Base-by-base conservation (phyloP, 139 green algal species). In the Eudorina sp. region DNA sequence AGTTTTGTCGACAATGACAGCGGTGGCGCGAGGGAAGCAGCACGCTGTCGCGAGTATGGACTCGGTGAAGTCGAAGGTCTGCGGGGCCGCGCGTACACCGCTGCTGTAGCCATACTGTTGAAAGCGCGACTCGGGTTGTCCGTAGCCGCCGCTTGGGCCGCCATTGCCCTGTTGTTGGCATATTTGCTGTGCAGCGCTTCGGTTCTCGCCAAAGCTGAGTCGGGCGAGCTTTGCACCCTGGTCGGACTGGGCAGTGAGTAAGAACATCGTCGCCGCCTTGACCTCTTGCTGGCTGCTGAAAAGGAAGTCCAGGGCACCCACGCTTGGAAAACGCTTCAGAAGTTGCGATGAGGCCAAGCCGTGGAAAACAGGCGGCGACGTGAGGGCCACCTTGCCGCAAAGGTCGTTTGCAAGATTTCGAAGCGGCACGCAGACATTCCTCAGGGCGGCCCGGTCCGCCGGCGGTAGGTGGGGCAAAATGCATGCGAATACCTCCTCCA, bases 41-140 rank as follows among this genome's bases (percentile, higher is more conserved):
- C 46, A 72, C 0, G 62, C 68, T 3, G 69, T 11, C 0, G 83
- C 66, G 27, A 88, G 51, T 18, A 88, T 13, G 1, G 51, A 11
- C 38, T 88, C 83, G 25, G 68, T 88, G 51, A 81, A 58, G 83
- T 88, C 83, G 36, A 88, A 62, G 27, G 83, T 73, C 9, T 55
- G 48, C 0, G 48, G 68, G 18, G 4, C 27, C 4, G 48, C 6
- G 36, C 68, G 36, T 0, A 29, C 29, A 25, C 68, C 68, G 8
- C 82, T 58, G 46, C 18, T 74, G 82, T 88, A 74, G 34, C 82
- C 82, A 55, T 88, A 79, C 9, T 80, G 82, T 29, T 81, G 68
- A 27, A 55, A 81, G 14, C 68, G 51, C 3, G 68, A 88, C 51
- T 81, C 66, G 0, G 77, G 38, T 27, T 73, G 83, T 11, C 36